Percentiles rank a stretch among this genome's conserved stretches.
Conservation (phyloP, 805 yeast genomes). For the Nematodospora valgi region DNA sequence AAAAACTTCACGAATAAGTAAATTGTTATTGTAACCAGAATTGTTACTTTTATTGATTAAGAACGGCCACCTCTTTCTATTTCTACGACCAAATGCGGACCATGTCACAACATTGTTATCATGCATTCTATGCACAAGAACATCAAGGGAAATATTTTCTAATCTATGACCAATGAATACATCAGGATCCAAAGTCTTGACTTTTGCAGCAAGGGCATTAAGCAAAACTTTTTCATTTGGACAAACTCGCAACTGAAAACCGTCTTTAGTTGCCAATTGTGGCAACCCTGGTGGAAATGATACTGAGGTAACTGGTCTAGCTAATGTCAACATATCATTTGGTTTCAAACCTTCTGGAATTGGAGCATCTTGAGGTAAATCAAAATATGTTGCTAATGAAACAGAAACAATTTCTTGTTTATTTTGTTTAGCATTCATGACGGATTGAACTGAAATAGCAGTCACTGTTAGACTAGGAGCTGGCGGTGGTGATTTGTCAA, state of each 20-base stretch:
- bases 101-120: slow-evolving; percentile 72
- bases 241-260: slow-evolving; percentile 52
- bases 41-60: slow-evolving; percentile 49
- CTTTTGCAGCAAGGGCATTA: slow-evolving; percentile 66
- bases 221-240: slow-evolving; percentile 73
- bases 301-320: slow-evolving; percentile 68
- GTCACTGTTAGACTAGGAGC: slow-evolving; percentile 69
- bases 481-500: slow-evolving; percentile 36
- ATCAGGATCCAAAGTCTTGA: slow-evolving; percentile 84
- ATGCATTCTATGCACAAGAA: slow-evolving; percentile 75
- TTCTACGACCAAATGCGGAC: slow-evolving; percentile 80
- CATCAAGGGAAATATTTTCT: slow-evolving; percentile 74
- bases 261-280: slow-evolving; percentile 53
- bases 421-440: slow-evolving; percentile 68
- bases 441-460: slow-evolving; percentile 75
- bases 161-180: slow-evolving; percentile 83
- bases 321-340: slow-evolving; percentile 62
- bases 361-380: slow-evolving; percentile 74
- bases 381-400: slow-evolving; percentile 66
- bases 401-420: slow-evolving; percentile 87
- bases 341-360: slow-evolving; percentile 60
- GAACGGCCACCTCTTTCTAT: slow-evolving; percentile 75
- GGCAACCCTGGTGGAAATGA: slow-evolving; percentile 76
- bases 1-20: slow-evolving; percentile 63
- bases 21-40: slow-evolving; percentile 43